Conservation (phyloP, 371 early-diverging fungal species). For the Haplosporangium sp. region DNA sequence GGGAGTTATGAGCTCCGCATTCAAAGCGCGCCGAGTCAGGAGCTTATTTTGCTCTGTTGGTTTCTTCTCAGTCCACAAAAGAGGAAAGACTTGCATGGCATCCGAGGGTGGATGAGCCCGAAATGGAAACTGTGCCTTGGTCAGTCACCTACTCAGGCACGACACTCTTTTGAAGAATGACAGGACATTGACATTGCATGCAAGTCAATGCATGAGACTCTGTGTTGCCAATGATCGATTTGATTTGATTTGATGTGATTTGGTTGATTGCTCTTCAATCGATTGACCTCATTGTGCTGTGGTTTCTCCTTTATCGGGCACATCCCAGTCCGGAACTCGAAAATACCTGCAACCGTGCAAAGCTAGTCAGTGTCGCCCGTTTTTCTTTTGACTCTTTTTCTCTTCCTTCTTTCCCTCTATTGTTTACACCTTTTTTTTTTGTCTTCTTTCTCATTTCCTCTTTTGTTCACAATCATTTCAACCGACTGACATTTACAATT, state of each 20-base stretch:
- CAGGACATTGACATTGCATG: too few species aligned
- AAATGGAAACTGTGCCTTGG: conserved; percentile 4
- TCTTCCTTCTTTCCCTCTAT: neutral
- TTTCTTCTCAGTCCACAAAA: neutral
- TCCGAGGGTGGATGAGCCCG: conserved; percentile 17
- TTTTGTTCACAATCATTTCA: neutral
- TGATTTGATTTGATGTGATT: too few species aligned
- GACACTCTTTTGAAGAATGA: too few species aligned
- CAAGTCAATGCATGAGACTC: too few species aligned
- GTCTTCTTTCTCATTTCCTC: neutral
- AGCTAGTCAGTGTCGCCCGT: neutral
- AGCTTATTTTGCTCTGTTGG: neutral
- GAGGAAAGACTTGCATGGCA: neutral
- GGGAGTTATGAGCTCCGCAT: neutral
- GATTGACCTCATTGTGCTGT: neutral
- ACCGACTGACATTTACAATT: neutral
- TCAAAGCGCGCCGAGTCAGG: neutral
- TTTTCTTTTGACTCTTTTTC: conserved; percentile 1
- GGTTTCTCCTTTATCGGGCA: neutral
- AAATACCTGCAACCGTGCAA: too few species aligned
- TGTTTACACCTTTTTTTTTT: conserved; percentile 1
- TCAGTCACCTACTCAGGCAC: neutral
- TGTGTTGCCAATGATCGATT: too few species aligned
- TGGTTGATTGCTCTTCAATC: neutral
- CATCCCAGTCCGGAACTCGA: neutral